Percentiles rank a stretch among this genome's conserved stretches.
Evolutionary conservation across 768 basidiomycete species (phyloP).

Genomic region (Podaxis sp.): DNA sequence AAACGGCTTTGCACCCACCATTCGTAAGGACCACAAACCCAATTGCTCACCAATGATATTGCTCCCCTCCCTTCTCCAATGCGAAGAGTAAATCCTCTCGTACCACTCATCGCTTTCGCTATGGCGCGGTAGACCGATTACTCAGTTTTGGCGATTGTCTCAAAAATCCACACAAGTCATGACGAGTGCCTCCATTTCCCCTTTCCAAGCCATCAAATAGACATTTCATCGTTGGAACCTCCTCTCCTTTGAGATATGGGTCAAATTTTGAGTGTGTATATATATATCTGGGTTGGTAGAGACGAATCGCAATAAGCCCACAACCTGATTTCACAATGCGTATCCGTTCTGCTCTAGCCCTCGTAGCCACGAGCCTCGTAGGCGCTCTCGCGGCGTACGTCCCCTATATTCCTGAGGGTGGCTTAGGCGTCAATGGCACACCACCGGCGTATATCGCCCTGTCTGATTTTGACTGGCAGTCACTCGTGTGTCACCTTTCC

Average conservation of each 20-base stretch:
- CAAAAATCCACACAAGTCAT: neutral
- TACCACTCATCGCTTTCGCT: too few species aligned
- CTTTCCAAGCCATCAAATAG: neutral
- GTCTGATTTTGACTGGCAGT: slow-evolving; percentile 24
- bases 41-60: too few species aligned
- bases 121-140: too few species aligned
- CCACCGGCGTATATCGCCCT: slow-evolving; percentile 19
- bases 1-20: too few species aligned
- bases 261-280: too few species aligned
- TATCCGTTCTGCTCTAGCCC: neutral
- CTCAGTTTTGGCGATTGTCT: neutral
- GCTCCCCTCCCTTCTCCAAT: too few species aligned
- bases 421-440: slow-evolving; percentile 17
- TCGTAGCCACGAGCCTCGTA: neutral
- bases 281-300: too few species aligned
- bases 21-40: too few species aligned
- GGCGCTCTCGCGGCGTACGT: neutral
- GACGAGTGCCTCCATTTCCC: neutral
- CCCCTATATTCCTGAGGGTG: slow-evolving; percentile 17
- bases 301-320: too few species aligned
- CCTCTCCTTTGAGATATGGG: too few species aligned
- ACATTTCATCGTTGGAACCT: neutral
- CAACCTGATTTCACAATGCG: neutral
- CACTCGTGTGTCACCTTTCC: slow-evolving; percentile 16
- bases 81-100: too few species aligned